Evolutionary conservation across 2,329 filamentous ascomycete species (phyloP).

Genomic region (Bipolaris bicolor): DNA sequence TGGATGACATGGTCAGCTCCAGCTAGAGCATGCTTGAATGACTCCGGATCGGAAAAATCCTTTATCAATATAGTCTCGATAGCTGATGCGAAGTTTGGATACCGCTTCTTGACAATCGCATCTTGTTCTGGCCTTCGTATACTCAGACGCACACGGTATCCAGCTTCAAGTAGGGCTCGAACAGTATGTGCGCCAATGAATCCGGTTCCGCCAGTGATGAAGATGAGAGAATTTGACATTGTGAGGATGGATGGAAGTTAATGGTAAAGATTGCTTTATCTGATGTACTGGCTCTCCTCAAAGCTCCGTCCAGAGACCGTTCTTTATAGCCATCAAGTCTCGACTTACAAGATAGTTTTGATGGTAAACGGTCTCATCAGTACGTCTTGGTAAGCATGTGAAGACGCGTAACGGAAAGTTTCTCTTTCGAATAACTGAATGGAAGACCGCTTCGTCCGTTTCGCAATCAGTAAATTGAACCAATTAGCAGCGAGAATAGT

Average conservation of each 20-base stretch:
- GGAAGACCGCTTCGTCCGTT: background rate
- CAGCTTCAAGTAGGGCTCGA: constrained; percentile 26
- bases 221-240: constrained; percentile 28
- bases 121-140: constrained; percentile 27
- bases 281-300: background rate
- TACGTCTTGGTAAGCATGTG: background rate
- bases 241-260: background rate
- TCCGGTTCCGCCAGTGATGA: constrained; percentile 39
- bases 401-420: background rate
- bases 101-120: constrained; percentile 5
- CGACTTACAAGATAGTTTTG: background rate
- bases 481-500: background rate
- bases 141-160: constrained; percentile 37
- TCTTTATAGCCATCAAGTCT: background rate
- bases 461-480: background rate
- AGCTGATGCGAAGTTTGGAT: background rate
- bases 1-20: constrained; percentile 37
- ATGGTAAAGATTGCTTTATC: background rate
- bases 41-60: constrained; percentile 19
- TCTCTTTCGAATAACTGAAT: background rate
- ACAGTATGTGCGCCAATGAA: constrained; percentile 36
- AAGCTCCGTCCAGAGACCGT: background rate
- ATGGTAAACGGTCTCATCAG: background rate
- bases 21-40: constrained; percentile 23
- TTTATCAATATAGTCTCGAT: constrained; percentile 23